A percentile compares a stretch with the other conserved stretches of the same genome.
These are phyloP conservation scores for Leccinum variicolor DNA, from an alignment of 768 basidiomycete genomes.

Conservation along the genomic window DNA sequence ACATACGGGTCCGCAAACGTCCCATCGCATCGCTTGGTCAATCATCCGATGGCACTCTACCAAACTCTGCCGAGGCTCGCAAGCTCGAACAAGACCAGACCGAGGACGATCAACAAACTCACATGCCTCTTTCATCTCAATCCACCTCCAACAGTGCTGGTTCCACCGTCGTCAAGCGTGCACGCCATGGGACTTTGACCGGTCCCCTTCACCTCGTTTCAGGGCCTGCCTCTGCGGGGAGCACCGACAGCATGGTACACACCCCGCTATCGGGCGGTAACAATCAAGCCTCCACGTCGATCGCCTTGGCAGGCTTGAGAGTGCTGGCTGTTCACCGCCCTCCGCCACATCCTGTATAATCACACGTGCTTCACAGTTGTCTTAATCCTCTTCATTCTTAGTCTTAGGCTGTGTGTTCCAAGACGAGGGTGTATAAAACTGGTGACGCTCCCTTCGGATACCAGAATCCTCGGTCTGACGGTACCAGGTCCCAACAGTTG, in stretches of 20 bases:
- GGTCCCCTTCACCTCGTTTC: conserved; percentile 17
- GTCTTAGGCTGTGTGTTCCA: not conserved
- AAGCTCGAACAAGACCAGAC: conserved; percentile 28
- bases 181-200: conserved; percentile 30
- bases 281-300: conserved; percentile 15
- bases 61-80: conserved; percentile 11
- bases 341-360: not conserved
- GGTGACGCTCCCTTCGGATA: not conserved
- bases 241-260: conserved; percentile 17
- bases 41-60: conserved; percentile 14
- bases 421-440: not conserved
- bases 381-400: not conserved
- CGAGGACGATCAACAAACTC: conserved; percentile 20
- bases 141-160: not conserved
- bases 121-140: conserved; percentile 9
- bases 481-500: not conserved
- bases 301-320: conserved; percentile 23
- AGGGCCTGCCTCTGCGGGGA: conserved; percentile 14
- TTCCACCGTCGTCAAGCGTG: conserved; percentile 18
- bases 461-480: not conserved
- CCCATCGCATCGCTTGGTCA: conserved; percentile 40
- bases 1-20: conserved; percentile 79
- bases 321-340: not conserved
- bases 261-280: conserved; percentile 14
- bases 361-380: not conserved